phyloP scores from a whole-genome alignment of 495 filamentous ascomycete genomes.

The Annulohypoxylon bovei region DNA sequence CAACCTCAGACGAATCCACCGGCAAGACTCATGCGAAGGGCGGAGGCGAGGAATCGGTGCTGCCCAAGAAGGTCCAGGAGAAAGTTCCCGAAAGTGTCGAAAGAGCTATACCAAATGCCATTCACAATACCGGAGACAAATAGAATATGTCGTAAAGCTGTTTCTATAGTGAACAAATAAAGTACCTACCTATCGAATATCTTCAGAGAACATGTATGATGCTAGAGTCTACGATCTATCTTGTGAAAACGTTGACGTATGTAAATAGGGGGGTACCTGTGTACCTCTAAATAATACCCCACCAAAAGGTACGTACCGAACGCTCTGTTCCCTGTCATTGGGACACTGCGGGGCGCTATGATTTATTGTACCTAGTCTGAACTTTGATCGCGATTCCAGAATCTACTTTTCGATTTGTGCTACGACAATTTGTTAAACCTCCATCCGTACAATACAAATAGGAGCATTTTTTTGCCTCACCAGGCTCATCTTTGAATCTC shows the following conservation, averaged over 20 bases:
- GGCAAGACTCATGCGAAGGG: constrained; percentile 33
- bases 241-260: no score
- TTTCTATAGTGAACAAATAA: not conserved
- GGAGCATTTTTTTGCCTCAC: not conserved
- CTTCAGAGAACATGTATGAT: no score
- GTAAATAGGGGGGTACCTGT: not conserved
- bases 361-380: constrained; percentile 22
- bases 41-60: constrained; percentile 23
- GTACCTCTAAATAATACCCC: not conserved
- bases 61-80: constrained; percentile 37
- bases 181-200: no score
- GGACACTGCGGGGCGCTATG: constrained; percentile 21
- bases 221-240: no score
- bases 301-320: constrained; percentile 12
- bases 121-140: constrained; percentile 29
- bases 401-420: constrained; percentile 32
- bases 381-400: constrained; percentile 31
- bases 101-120: constrained; percentile 21
- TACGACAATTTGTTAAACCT: constrained; percentile 44
- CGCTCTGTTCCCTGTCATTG: not conserved
- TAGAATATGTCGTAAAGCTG: not conserved
- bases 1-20: constrained; percentile 13
- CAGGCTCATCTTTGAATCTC: not conserved
- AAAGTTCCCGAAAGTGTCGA: constrained; percentile 29
- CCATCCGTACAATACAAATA: constrained; percentile 14